phyloP scores from a whole-genome alignment of 495 filamentous ascomycete genomes.

The Aspergillus conjunctus region DNA sequence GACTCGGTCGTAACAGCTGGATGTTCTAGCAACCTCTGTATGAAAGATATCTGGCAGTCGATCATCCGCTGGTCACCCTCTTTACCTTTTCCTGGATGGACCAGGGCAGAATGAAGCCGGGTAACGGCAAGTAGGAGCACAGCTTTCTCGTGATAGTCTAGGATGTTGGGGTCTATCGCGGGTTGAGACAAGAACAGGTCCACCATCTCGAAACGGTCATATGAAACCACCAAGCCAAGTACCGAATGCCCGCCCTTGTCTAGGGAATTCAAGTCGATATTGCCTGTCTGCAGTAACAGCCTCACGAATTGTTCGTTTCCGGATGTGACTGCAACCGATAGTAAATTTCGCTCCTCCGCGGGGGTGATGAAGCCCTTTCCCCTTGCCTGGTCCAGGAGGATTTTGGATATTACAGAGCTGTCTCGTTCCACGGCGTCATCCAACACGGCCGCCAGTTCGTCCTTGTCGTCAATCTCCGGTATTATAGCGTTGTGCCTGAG shows the following conservation, averaged over 20 bases:
- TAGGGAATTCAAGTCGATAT: not conserved
- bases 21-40: not conserved
- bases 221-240: not conserved
- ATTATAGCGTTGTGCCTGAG: not conserved
- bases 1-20: not conserved
- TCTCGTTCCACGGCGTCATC: not conserved
- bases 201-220: not conserved
- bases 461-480: not conserved
- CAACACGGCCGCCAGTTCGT: not conserved
- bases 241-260: not conserved
- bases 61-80: not conserved
- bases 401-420: not conserved
- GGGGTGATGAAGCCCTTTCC: not conserved
- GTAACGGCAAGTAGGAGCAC: not conserved
- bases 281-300: not conserved
- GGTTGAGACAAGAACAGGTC: not conserved
- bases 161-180: not conserved
- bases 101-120: not conserved
- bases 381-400: not conserved
- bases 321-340: not conserved
- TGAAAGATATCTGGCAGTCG: not conserved
- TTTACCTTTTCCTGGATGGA: not conserved
- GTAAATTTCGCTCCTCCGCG: not conserved
- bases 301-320: not conserved
- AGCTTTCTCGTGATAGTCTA: not conserved